phyloP scores from a whole-genome alignment of 2,329 filamentous ascomycete species.

The Corynespora cassiicola region DNA sequence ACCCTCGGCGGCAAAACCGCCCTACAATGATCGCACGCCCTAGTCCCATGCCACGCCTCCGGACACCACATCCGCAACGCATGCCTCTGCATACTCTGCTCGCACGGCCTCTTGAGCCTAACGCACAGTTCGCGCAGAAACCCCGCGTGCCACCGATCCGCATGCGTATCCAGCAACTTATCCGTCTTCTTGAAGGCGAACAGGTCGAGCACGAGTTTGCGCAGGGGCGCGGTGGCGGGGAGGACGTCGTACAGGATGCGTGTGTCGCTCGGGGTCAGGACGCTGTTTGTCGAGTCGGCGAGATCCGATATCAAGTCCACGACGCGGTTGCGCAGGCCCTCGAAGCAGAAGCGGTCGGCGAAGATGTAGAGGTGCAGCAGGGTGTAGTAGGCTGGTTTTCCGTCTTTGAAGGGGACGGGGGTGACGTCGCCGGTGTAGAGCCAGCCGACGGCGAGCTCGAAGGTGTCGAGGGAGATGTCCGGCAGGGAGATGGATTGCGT shows the following conservation, averaged over 20 bases:
- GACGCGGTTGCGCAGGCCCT: constrained; percentile 53
- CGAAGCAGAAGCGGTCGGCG: constrained; percentile 55
- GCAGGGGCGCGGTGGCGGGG: constrained; percentile 45
- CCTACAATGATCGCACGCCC: constrained; percentile 48
- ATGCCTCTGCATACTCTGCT: constrained; percentile 51
- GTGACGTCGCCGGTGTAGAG: constrained; percentile 53
- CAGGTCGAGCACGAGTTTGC: constrained; percentile 54
- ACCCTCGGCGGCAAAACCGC: constrained; percentile 43
- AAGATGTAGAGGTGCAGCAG: constrained; percentile 56
- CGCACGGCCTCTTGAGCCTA: constrained; percentile 53
- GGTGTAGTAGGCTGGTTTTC: constrained; percentile 58
- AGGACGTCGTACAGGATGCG: constrained; percentile 55
- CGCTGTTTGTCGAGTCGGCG: constrained; percentile 56
- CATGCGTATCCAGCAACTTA: constrained; percentile 53
- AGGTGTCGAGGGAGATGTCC: constrained; percentile 52
- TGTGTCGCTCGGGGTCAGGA: constrained; percentile 57
- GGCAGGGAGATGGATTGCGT: constrained; percentile 51
- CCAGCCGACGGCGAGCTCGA: constrained; percentile 60
- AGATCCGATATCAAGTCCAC: constrained; percentile 52
- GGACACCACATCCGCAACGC: constrained; percentile 48
- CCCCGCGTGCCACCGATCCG: constrained; percentile 55
- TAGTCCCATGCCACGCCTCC: constrained; percentile 43
- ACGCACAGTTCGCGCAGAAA: constrained; percentile 57
- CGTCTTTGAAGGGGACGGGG: constrained; percentile 51
- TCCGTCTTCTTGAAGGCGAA: constrained; percentile 62